Percentiles rank a stretch among this genome's conserved stretches.
Conservation (phyloP, 495 filamentous ascomycete species). For the Penicillium ucsense region DNA sequence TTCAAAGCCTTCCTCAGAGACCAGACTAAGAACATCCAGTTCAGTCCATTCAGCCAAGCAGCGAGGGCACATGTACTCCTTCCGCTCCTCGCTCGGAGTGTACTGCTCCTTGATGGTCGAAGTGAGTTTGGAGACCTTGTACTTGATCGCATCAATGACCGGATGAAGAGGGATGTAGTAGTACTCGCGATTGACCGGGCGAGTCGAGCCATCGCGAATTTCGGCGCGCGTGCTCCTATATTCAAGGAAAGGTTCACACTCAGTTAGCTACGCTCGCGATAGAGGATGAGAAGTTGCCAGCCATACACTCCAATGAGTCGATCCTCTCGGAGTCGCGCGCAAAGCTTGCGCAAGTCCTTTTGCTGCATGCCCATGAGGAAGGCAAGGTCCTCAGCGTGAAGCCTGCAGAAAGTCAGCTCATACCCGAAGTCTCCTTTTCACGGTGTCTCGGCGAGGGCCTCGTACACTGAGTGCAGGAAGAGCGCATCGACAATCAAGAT, state of each 20-base stretch:
- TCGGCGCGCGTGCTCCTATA: constrained; percentile 70
- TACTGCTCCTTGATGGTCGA: constrained; percentile 75
- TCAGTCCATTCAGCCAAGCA: constrained; percentile 77
- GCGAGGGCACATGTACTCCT: constrained; percentile 77
- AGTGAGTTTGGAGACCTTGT: constrained; percentile 73
- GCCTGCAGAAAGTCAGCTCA: constrained; percentile 29
- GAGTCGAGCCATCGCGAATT: constrained; percentile 66
- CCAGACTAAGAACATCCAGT: constrained; percentile 70
- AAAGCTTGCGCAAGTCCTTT: constrained; percentile 83
- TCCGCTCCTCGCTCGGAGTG: constrained; percentile 71
- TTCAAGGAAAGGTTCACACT: neutral
- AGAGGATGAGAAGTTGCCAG: neutral
- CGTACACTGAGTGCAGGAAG: constrained; percentile 79
- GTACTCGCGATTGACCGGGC: constrained; percentile 77
- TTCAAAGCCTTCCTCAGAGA: constrained; percentile 56
- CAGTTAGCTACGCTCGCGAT: constrained; percentile 1
- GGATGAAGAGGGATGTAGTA: constrained; percentile 95
- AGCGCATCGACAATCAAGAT: constrained; percentile 89
- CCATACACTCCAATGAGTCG: constrained; percentile 70
- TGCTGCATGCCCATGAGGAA: constrained; percentile 75
- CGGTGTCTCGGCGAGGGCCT: neutral
- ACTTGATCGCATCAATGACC: constrained; percentile 95
- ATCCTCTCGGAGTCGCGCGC: constrained; percentile 73
- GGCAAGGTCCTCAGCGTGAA: constrained; percentile 81
- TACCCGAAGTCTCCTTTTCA: neutral